phyloP scores from a whole-genome alignment of 768 basidiomycete species.

The Naematelia aurantialba region DNA sequence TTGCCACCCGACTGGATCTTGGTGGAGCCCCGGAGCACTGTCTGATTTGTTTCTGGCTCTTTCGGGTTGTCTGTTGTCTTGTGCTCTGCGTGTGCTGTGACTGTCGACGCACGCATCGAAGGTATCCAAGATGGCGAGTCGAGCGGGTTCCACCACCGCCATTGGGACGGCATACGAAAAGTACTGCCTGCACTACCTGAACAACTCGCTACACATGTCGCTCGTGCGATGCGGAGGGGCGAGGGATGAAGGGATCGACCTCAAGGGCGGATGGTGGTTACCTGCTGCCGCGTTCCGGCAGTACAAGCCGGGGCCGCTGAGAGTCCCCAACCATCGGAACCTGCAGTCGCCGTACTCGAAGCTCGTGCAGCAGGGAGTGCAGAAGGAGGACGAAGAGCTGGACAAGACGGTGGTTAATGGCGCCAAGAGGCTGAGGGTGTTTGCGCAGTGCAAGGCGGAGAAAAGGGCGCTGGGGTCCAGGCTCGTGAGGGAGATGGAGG shows the following conservation, averaged over 20 bases:
- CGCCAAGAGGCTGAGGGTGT: constrained; percentile 57
- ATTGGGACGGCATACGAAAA: constrained; percentile 73
- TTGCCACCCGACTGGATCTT: neutral
- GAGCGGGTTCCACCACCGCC: constrained; percentile 54
- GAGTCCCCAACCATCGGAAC: neutral
- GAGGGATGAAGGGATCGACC: constrained; percentile 83
- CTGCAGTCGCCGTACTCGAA: neutral
- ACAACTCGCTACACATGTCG: constrained; percentile 70
- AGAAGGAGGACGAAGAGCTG: constrained; percentile 8
- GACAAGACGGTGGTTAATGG: neutral
- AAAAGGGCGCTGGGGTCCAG: constrained; percentile 73
- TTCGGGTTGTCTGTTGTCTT: constrained; percentile 1
- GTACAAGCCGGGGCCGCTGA: neutral
- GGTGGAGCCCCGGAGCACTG: neutral
- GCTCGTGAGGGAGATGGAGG: constrained; percentile 83
- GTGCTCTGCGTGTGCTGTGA: neutral
- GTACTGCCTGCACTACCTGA: constrained; percentile 62
- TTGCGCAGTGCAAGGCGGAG: constrained; percentile 90
- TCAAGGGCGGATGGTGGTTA: constrained; percentile 91
- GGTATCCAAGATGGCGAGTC: neutral
- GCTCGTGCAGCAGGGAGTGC: neutral
- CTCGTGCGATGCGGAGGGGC: constrained; percentile 75
- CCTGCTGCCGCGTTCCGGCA: constrained; percentile 49
- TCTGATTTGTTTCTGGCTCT: neutral
- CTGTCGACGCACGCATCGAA: neutral